Evolutionary conservation across 1,284 basidiomycete species (phyloP), one percentile per base, ranked within the genome.

Genomic region (Megacollybia platyphylla): DNA sequence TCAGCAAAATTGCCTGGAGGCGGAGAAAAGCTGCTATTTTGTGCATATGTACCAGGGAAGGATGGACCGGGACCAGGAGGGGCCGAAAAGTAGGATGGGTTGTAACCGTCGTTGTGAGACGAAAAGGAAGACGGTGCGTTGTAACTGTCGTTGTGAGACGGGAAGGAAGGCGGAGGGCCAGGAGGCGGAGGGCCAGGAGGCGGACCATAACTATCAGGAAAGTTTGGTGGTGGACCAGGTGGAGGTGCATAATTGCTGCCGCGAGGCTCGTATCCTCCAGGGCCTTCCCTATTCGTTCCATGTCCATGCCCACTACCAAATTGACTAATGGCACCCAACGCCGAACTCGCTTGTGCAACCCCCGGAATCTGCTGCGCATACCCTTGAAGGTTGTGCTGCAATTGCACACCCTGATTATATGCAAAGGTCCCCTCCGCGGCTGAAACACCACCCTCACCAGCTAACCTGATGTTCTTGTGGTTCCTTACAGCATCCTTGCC

Each of bases 391-490:
- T 62, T 55, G 7, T 67, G 56, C 54, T 78, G 74, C 38, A 66
- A 58, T 38, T 71, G 61, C 9, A 63, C 51, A 3, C 67, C 79
- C 36, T 73, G 61, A 38, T 57, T 60, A 36, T 67, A 58, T 0
- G 73, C 73, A 43, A 59, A 70, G 1, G 64, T 56, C 2, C 72
- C 70, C 41, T 72, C 60, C 0, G 65, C 58, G 5, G 61, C 56
- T 4, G 68, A 48, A 1, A 56, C 42, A 0, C 70, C 70, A n/a
- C 73, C 76, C 45, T 76, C 70, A 2, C 75, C 73, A 0, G 60
- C 60, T 4, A 73, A 57, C 4, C 87, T 76, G 43, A 77, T 73
- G 59, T 89, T 89, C 55, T 79, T 63, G 57, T 87, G 83, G 49
- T 76, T 73, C 17, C 78, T 73, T 8, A 90, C 86, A 7, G 71